These are phyloP conservation scores for Podospora sp. DNA, from an alignment of 495 filamentous ascomycete genomes.

Conservation along the genomic window DNA sequence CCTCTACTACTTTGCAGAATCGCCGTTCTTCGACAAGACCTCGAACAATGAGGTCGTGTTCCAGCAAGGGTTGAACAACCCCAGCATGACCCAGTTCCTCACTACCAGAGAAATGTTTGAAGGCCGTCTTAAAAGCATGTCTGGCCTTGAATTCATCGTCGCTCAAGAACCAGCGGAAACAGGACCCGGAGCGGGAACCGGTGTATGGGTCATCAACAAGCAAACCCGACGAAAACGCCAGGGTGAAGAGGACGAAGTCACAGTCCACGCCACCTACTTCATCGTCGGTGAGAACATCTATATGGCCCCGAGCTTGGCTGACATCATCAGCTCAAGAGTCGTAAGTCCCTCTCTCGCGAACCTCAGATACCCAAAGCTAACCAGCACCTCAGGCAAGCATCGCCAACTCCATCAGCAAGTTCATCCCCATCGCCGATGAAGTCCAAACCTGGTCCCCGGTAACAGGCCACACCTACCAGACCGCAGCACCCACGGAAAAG, in stretches of 20 bases:
- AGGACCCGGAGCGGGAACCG: slow-evolving; percentile 62
- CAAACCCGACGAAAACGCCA: slow-evolving; percentile 70
- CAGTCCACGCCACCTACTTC: slow-evolving; percentile 77
- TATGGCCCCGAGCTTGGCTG: slow-evolving; percentile 81
- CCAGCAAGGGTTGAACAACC: slow-evolving; percentile 74
- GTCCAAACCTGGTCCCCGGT: slow-evolving; percentile 74
- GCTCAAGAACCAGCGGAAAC: slow-evolving; percentile 74
- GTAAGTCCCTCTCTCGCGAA: slow-evolving; percentile 49
- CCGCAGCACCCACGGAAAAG: slow-evolving; percentile 59
- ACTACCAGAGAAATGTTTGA: slow-evolving; percentile 81
- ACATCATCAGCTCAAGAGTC: slow-evolving; percentile 74
- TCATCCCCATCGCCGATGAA: slow-evolving; percentile 56
- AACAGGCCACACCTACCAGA: slow-evolving; percentile 69
- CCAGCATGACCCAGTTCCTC: slow-evolving; percentile 56
- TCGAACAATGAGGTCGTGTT: slow-evolving; percentile 83
- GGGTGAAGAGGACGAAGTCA: slow-evolving; percentile 64
- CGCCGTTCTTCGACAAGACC: slow-evolving; percentile 86
- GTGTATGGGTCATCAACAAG: slow-evolving; percentile 92
- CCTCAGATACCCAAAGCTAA: slow-evolving; percentile 18
- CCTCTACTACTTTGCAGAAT: slow-evolving; percentile 86
- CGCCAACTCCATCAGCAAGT: slow-evolving; percentile 68
- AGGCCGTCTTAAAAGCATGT: slow-evolving; percentile 71
- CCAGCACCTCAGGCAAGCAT: slow-evolving; percentile 45
- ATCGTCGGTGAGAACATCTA: slow-evolving; percentile 84
- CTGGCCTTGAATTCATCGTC: slow-evolving; percentile 80